A percentile compares a stretch with the other conserved stretches of the same genome.
Evolutionary conservation across 768 basidiomycete genomes (phyloP).

Genomic region (Agrocybe praecox): DNA sequence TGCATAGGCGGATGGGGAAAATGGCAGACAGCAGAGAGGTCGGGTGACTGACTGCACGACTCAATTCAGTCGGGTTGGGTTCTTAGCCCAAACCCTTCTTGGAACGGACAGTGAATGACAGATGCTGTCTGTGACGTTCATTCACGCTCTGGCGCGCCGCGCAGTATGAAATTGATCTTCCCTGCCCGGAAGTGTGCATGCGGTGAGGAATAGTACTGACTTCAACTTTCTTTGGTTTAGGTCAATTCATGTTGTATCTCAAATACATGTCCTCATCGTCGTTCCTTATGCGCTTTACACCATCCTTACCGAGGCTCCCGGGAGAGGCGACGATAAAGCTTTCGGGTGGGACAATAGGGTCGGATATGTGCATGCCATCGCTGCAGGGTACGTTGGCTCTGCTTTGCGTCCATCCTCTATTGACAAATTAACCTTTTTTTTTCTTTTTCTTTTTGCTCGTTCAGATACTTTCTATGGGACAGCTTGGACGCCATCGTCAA

Average conservation of each 20-base stretch:
- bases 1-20: background rate
- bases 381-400: conserved; percentile 57
- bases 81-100: background rate
- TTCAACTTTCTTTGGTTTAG: conserved; percentile 32
- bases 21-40: background rate
- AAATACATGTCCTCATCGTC: conserved; percentile 69
- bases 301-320: conserved; percentile 41
- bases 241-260: conserved; percentile 73
- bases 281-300: conserved; percentile 63
- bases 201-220: background rate
- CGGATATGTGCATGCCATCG: conserved; percentile 66
- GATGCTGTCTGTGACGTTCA: background rate
- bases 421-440: background rate
- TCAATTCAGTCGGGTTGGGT: background rate
- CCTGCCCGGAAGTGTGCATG: background rate
- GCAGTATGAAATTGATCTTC: background rate
- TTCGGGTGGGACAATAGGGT: conserved; percentile 73
- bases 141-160: background rate
- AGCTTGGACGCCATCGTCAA: conserved; percentile 68
- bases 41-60: background rate
- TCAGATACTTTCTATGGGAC: conserved; percentile 86
- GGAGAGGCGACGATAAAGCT: conserved; percentile 59
- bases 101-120: background rate
- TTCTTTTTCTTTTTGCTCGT: conserved; percentile 3
- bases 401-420: conserved; percentile 1